phyloP scores from a whole-genome alignment of 305 asterid species.

The Fraxinus nigra region DNA sequence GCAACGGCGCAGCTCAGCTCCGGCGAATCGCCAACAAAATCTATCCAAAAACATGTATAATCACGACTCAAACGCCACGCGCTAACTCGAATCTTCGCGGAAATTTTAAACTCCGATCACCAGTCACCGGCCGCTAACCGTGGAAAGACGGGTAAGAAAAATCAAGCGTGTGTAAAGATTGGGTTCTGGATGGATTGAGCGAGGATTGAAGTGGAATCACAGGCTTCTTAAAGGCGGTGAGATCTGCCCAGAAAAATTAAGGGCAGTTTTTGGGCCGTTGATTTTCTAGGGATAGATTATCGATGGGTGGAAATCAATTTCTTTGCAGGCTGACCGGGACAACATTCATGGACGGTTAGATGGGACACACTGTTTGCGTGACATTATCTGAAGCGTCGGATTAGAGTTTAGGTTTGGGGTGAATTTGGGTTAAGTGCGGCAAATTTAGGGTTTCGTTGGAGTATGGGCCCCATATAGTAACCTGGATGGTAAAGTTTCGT shows the following conservation, averaged over 20 bases:
- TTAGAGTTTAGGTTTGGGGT: slow-evolving; percentile 24
- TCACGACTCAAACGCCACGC: background rate
- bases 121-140: background rate
- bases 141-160: background rate
- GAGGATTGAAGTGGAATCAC: slow-evolving; percentile 50
- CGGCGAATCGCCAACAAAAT: slow-evolving; percentile 37
- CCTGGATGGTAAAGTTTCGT: slow-evolving; percentile 46
- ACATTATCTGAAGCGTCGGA: slow-evolving; percentile 15
- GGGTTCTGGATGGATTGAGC: slow-evolving; percentile 68
- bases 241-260: slow-evolving; percentile 69
- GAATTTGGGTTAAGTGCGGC: slow-evolving; percentile 34
- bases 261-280: slow-evolving; percentile 65
- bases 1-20: slow-evolving; percentile 35
- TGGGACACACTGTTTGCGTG: slow-evolving; percentile 41
- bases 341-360: slow-evolving; percentile 57
- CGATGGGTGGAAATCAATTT: slow-evolving; percentile 37
- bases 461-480: slow-evolving; percentile 18
- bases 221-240: slow-evolving; percentile 81
- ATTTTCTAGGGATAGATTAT: slow-evolving; percentile 25
- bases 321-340: slow-evolving; percentile 80
- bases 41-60: slow-evolving; percentile 46
- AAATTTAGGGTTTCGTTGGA: slow-evolving; percentile 37
- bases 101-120: background rate
- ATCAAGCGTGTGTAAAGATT: background rate
- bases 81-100: background rate